Conservation (phyloP, 2,329 filamentous ascomycete species). For the Claviceps africana region DNA sequence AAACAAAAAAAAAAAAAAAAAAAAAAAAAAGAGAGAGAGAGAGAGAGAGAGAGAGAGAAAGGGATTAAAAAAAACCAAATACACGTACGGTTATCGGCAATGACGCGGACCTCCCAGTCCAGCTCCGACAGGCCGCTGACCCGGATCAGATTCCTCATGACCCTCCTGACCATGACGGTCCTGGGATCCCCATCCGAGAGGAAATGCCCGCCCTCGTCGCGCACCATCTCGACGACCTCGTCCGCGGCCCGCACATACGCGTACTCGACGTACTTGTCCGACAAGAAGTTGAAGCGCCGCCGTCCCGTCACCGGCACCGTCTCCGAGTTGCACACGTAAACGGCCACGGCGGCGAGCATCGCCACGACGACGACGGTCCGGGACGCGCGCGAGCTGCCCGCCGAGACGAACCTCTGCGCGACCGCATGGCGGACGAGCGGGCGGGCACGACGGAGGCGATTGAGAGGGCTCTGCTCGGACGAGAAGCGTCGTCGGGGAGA, state of each 20-base stretch:
- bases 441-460: constrained; percentile 16
- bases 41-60: background rate
- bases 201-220: constrained; percentile 38
- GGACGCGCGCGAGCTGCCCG: constrained; percentile 17
- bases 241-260: constrained; percentile 14
- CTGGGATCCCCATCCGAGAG: constrained; percentile 46
- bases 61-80: background rate
- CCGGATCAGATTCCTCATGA: constrained; percentile 53
- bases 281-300: constrained; percentile 54
- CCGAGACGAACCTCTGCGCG: constrained; percentile 14
- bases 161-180: constrained; percentile 41
- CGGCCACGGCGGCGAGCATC: constrained; percentile 30
- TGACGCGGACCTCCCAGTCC: constrained; percentile 61
- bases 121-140: constrained; percentile 45
- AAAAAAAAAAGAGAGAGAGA: background rate
- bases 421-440: constrained; percentile 18
- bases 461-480: constrained; percentile 10
- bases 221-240: constrained; percentile 36
- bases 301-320: constrained; percentile 60
- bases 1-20: background rate
- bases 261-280: constrained; percentile 42
- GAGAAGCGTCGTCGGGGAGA: constrained; percentile 9
- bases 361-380: constrained; percentile 26
- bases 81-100: constrained; percentile 43
- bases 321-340: constrained; percentile 59